Base-by-base conservation (phyloP, 306 rosid species). In the Lathyrus oleraceus region DNA sequence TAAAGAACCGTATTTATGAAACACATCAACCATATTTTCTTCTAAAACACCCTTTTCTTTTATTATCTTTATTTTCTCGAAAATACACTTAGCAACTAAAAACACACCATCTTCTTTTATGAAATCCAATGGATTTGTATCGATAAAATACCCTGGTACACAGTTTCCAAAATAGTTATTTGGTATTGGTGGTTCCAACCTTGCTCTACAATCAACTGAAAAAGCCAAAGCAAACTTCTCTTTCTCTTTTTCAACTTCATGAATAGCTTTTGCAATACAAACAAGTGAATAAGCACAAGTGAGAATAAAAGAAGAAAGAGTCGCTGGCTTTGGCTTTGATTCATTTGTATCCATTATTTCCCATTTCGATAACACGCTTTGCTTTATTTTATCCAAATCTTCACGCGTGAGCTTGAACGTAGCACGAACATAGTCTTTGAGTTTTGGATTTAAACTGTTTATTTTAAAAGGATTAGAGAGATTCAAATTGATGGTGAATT, bases 311-410 rank as follows among this genome's bases (percentile, higher is more conserved):
- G 85, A 13, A 13, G 87, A 77, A 23, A 83, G 38, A 2, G 40
- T 76, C 8, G n/a, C n/a, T n/a, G n/a, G n/a, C n/a, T 42, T 1
- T 51, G 79, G 76, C 68, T 66, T 61, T 28, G 38, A 9, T 4
- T 14, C 73, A 16, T 0, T 17, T 47, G 36, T 12, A 1, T 28
- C 0, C 0, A 19, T 19, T 5, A 10, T 21, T 11, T 77, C 70
- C 79, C 85, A 81, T 8, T 16, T 63, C 1, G 77, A 43, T 10
- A 79, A 12, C 0, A 79, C 73, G 23, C 2, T 45, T 64, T 58
- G 57, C 58, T 39, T 79, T 6, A 83, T n/a, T 60, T 69, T 83
- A 3, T 76, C 79, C 27, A 83, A 21, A 71, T 81, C 81, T 6
- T 16, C 25, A 5, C 65, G 67, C 0, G 53, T 71, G 28, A 89